These are phyloP conservation scores for Lactarius sp. DNA, from an alignment of 768 basidiomycete genomes.

Conservation along the genomic window DNA sequence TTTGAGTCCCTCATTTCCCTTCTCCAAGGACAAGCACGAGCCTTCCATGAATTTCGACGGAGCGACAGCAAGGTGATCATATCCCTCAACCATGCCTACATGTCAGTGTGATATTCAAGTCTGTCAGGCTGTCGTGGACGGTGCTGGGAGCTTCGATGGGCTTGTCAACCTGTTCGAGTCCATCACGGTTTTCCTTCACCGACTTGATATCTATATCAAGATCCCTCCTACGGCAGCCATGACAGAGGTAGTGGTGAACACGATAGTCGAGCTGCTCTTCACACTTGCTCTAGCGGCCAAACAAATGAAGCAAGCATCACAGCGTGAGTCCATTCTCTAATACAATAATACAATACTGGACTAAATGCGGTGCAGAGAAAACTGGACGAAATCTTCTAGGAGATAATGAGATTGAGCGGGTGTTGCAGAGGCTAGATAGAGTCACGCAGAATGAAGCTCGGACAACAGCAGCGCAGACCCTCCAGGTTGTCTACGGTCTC, in stretches of 20 bases:
- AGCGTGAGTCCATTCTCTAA: neutral
- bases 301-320: neutral
- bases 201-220: neutral
- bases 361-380: neutral
- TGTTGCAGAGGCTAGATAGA: neutral
- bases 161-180: neutral
- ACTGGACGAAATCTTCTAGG: too few species aligned
- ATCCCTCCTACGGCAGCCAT: neutral
- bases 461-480: neutral
- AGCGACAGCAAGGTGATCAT: neutral
- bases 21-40: neutral
- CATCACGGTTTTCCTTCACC: neutral
- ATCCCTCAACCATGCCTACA: neutral
- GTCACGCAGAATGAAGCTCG: neutral
- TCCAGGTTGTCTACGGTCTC: neutral
- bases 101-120: neutral
- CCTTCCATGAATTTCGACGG: neutral
- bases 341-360: too few species aligned
- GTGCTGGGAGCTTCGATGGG: neutral
- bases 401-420: neutral
- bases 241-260: neutral
- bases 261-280: neutral
- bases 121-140: neutral
- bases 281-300: neutral
- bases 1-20: neutral